phyloP scores from a whole-genome alignment of 2,329 filamentous ascomycete species.

The Cytospora leucostoma region DNA sequence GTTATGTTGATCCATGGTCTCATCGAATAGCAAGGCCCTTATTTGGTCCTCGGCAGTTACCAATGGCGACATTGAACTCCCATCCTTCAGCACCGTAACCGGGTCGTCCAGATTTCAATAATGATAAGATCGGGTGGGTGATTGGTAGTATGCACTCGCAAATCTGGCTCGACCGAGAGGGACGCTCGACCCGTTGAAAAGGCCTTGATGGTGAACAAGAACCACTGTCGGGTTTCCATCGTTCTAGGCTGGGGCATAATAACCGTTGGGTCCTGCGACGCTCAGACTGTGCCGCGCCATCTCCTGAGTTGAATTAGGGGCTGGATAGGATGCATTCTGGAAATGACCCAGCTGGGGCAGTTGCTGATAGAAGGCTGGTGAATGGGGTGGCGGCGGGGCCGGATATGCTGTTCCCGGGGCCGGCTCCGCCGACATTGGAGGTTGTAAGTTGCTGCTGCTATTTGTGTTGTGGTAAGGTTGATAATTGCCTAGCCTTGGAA shows the following conservation, averaged over 20 bases:
- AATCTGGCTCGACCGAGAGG: background rate
- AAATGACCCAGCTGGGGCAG: conserved; percentile 15
- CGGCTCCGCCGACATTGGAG: conserved; percentile 8
- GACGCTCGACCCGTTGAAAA: no score
- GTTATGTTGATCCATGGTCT: background rate
- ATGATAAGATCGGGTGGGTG: background rate
- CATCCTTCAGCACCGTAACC: background rate
- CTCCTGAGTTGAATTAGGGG: background rate
- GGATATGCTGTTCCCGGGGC: conserved; percentile 6
- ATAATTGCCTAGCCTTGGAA: conserved; percentile 7
- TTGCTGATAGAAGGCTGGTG: conserved; percentile 15
- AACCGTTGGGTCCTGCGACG: background rate
- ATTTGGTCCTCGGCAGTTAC: background rate
- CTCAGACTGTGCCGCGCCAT: conserved; percentile 1
- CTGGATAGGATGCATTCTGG: conserved; percentile 4
- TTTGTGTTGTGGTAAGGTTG: conserved; percentile 4
- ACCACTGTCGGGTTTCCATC: background rate
- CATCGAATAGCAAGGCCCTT: background rate
- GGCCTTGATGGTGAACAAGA: no score
- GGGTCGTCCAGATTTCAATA: background rate
- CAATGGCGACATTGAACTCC: background rate
- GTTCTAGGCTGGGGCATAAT: conserved; percentile 7
- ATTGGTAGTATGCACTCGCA: background rate
- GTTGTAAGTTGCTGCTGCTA: conserved; percentile 8
- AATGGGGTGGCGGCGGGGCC: background rate